phyloP scores from a whole-genome alignment of 495 filamentous ascomycete species.

The Apodospora peruviana region DNA sequence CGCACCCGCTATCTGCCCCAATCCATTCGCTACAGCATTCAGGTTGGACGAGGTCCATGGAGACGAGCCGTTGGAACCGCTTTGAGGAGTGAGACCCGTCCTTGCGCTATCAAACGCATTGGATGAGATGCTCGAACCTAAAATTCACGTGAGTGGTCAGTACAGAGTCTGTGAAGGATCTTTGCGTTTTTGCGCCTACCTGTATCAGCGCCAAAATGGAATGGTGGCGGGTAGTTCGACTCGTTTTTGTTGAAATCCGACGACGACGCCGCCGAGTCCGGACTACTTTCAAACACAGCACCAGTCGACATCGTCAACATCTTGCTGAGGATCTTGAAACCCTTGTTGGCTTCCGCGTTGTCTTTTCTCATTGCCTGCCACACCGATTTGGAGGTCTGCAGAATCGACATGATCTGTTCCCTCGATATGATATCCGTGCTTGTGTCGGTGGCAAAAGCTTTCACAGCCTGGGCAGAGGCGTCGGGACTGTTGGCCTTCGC shows the following conservation, averaged over 20 bases:
- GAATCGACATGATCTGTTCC: slow-evolving; percentile 18
- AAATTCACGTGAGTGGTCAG: not conserved
- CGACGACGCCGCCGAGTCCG: slow-evolving; percentile 9
- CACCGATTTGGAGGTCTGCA: slow-evolving; percentile 18
- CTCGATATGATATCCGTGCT: slow-evolving; percentile 13
- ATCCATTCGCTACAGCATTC: too few relatives aligned
- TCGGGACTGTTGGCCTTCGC: slow-evolving; percentile 12
- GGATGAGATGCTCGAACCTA: not conserved
- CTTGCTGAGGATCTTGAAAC: slow-evolving; percentile 22
- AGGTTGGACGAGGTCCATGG: too few relatives aligned
- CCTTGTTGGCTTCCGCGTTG: slow-evolving; percentile 19
- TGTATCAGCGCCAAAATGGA: not conserved
- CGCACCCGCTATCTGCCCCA: not conserved
- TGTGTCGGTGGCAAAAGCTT: not conserved
- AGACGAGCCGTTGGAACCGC: too few relatives aligned
- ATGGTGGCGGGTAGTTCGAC: not conserved
- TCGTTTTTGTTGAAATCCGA: not conserved
- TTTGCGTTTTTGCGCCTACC: slow-evolving; percentile 2
- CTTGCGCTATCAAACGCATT: too few relatives aligned
- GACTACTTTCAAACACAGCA: slow-evolving; percentile 8
- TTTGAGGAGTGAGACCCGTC: too few relatives aligned
- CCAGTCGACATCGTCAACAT: slow-evolving; percentile 23
- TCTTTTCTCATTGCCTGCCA: slow-evolving; percentile 15
- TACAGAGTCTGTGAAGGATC: too few relatives aligned
- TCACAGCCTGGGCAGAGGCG: not conserved